Evolutionary conservation across 371 early-diverging fungal genomes (phyloP).

Genomic region (Lichtheimia hyalospora): DNA sequence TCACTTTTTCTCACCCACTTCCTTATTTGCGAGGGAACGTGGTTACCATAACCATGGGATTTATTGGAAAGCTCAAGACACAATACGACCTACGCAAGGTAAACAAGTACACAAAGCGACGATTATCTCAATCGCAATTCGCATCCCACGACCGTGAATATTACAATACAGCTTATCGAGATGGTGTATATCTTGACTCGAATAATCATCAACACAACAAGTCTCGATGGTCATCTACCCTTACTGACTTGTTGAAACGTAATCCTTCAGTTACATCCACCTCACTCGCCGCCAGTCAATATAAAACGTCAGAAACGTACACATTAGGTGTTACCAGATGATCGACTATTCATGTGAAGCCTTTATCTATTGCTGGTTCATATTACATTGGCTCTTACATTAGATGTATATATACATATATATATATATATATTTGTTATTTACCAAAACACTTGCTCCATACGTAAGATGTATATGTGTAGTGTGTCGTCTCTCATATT

Average conservation of each 20-base stretch:
- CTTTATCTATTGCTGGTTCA: no score
- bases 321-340: conserved; percentile 13
- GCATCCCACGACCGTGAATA: conserved; percentile 39
- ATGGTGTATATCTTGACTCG: conserved; percentile 37
- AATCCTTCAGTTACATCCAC: conserved; percentile 3
- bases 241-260: conserved; percentile 19
- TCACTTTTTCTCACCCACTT: conserved; percentile 1
- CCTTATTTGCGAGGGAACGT: neutral
- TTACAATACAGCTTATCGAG: conserved; percentile 34
- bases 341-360: neutral
- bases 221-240: conserved; percentile 17
- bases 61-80: conserved; percentile 32
- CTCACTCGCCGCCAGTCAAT: conserved; percentile 19
- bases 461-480: no score
- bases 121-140: conserved; percentile 40
- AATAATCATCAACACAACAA: conserved; percentile 6
- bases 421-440: no score
- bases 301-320: conserved; percentile 41
- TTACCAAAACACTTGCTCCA: no score
- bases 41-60: conserved; percentile 21
- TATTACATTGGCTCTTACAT: no score
- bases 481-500: no score
- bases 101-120: conserved; percentile 43
- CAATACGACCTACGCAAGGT: conserved; percentile 36
- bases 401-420: no score